Conservation (phyloP, 2,329 filamentous ascomycete species). For the Cladosporium sp. region DNA sequence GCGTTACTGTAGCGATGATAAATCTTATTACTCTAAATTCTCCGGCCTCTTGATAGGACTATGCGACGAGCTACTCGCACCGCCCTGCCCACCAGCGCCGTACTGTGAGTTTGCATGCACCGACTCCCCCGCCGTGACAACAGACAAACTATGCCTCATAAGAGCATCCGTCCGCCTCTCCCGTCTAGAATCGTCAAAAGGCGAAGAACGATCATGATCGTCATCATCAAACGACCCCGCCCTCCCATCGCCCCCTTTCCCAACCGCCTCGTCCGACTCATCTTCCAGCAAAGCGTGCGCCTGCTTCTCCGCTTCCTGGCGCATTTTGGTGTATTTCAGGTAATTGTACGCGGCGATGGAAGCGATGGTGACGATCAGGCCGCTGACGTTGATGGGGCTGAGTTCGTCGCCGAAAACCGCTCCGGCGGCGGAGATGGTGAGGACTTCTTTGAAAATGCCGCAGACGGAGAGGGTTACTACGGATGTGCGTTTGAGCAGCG, state of each 20-base stretch:
- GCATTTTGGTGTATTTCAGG: slow-evolving; percentile 88
- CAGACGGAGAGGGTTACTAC: slow-evolving; percentile 95
- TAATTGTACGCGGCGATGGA: slow-evolving; percentile 91
- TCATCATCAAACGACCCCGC: too few species aligned
- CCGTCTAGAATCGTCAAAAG: slow-evolving; percentile 17
- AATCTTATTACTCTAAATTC: slow-evolving; percentile 36
- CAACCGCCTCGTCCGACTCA: slow-evolving; percentile 12
- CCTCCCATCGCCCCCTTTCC: slow-evolving; percentile 11
- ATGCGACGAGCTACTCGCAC: slow-evolving; percentile 23
- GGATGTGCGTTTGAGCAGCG: slow-evolving; percentile 86
- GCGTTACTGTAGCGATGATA: too few species aligned
- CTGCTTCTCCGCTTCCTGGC: slow-evolving; percentile 60
- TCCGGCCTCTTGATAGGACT: slow-evolving; percentile 44
- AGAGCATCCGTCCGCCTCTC: slow-evolving; percentile 27
- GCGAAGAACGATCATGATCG: too few species aligned
- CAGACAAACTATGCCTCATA: slow-evolving; percentile 20
- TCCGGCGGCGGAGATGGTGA: slow-evolving; percentile 86
- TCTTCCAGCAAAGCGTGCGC: slow-evolving; percentile 21
- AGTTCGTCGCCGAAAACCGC: slow-evolving; percentile 84
- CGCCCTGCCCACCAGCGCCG: slow-evolving; percentile 8
- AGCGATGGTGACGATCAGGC: slow-evolving; percentile 78
- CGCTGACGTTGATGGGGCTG: slow-evolving; percentile 80
- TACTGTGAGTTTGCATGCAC: not conserved
- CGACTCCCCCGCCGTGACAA: slow-evolving; percentile 13
- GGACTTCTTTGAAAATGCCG: slow-evolving; percentile 97